Evolutionary conservation across 164 flowering plant genomes (phyloP).

Genomic region (Magnolia sinica): DNA sequence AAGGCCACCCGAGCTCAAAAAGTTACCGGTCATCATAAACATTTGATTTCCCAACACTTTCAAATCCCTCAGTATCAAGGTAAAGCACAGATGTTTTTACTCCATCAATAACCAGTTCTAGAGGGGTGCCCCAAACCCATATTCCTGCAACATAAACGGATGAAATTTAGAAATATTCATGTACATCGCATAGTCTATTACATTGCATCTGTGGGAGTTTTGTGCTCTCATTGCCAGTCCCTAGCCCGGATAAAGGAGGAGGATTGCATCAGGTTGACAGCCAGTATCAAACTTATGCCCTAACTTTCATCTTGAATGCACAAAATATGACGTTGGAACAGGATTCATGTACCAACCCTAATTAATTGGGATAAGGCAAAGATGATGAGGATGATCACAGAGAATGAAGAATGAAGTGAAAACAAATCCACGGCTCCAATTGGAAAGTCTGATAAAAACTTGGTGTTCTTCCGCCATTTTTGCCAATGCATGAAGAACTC

Average conservation of each 20-base stretch:
- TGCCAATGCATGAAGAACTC: background rate
- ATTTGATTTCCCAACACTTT: slow-evolving; percentile 98
- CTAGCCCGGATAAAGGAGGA: too few relatives aligned
- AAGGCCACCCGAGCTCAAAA: slow-evolving; percentile 12
- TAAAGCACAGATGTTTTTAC: slow-evolving; percentile 82
- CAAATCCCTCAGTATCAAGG: slow-evolving; percentile 99
- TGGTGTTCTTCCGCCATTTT: background rate
- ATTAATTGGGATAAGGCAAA: too few relatives aligned
- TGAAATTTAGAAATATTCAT: background rate
- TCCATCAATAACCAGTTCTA: slow-evolving; percentile 74
- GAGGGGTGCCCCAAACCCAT: slow-evolving; percentile 96
- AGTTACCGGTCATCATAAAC: slow-evolving; percentile 93
- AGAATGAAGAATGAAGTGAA: background rate
- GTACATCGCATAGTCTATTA: too few relatives aligned
- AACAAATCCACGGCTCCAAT: background rate
- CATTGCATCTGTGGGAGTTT: too few relatives aligned
- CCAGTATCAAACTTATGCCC: too few relatives aligned
- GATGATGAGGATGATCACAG: too few relatives aligned
- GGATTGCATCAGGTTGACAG: too few relatives aligned
- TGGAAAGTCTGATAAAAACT: background rate
- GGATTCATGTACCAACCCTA: too few relatives aligned
- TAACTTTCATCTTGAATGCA: too few relatives aligned
- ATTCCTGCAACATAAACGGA: slow-evolving; percentile 50
- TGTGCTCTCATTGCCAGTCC: too few relatives aligned
- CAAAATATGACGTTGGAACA: too few relatives aligned